Evolutionary conservation across 2,329 filamentous ascomycete genomes (phyloP), one percentile per base, ranked within the genome.

Genomic region (Neophaeococcomyces aloes): DNA sequence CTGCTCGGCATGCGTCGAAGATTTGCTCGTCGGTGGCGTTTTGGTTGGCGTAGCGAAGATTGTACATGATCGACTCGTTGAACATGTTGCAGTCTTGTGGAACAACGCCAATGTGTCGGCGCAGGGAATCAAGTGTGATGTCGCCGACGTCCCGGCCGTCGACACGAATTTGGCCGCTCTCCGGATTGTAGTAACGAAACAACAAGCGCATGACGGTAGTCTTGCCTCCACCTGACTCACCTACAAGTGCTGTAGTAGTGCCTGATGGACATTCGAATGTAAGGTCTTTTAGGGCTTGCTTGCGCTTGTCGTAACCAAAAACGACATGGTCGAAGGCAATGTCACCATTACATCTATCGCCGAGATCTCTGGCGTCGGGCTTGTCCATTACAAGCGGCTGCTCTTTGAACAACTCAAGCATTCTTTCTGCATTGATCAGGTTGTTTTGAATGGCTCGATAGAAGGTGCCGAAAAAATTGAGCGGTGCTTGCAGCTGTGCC

Each of bases 11-110:
- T 10, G 88, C 88, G 34, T 77, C 78, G 56, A 79, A 83, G 2
- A 94, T 79, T 21, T 94, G 79, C 53, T 89, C 83, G 47, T 93
- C 81, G 0, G 83, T 83, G 8, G 83, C 86, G 21, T 74, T 64
- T 33, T 85, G 84, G 51, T 89, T 89, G 47, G 88, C 87, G 59
- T 95, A 94, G 60, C 80, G 83, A 48, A 95, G 70, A 59, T 95
- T 95, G 67, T 94, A 94, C 86, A 94, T 91, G 50, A 95, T 68
- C 1, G 83, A 83, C 61, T 94, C 88, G 61, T 94, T 94, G 73
- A 95, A 95, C 34, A 95, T 71, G 4, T 94, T 84, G 3, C 89
- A 95, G 57, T 98, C 91, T 62, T 98, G 91, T 1, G 91, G 91
- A 5, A 98, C 91, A 33, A 98, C 89, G 18, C 91, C 91, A 57